These are phyloP conservation scores for Lithohypha guttulata DNA, from an alignment of 2,329 filamentous ascomycete species.

Conservation along the genomic window DNA sequence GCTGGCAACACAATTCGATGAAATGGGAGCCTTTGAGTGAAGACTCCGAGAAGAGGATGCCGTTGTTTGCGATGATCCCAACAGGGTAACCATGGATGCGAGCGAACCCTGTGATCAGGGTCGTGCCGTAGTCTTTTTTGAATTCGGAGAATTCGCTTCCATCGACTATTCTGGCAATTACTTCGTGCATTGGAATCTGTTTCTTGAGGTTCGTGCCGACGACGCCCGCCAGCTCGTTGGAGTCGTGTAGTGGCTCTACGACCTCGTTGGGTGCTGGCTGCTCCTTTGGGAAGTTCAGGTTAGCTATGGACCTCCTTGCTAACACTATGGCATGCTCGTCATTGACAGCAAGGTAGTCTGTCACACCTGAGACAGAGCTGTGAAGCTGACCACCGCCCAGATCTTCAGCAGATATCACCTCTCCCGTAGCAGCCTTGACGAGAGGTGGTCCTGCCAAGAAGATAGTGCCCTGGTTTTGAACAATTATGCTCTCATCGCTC, in stretches of 20 bases:
- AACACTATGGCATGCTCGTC: slow-evolving; percentile 85
- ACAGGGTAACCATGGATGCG: slow-evolving; percentile 81
- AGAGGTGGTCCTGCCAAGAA: slow-evolving; percentile 90
- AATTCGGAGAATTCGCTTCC: slow-evolving; percentile 86
- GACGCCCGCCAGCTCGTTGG: slow-evolving; percentile 73
- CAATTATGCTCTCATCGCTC: slow-evolving; percentile 96
- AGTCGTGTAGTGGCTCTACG: slow-evolving; percentile 68
- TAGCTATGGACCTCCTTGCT: slow-evolving; percentile 69
- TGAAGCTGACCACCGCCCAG: slow-evolving; percentile 84
- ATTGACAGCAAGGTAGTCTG: slow-evolving; percentile 88
- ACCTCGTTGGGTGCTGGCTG: slow-evolving; percentile 34
- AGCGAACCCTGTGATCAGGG: slow-evolving; percentile 85
- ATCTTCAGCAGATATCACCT: slow-evolving; percentile 81
- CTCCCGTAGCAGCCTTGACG: slow-evolving; percentile 91
- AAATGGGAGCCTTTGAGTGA: slow-evolving; percentile 94
- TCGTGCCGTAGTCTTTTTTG: slow-evolving; percentile 81
- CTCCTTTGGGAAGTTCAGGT: slow-evolving; percentile 73
- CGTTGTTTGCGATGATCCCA: slow-evolving; percentile 91
- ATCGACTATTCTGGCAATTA: slow-evolving; percentile 88
- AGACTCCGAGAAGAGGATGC: slow-evolving; percentile 82
- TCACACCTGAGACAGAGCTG: slow-evolving; percentile 81
- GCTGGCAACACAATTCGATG: slow-evolving; percentile 84
- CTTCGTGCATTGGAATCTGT: slow-evolving; percentile 74
- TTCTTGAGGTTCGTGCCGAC: slow-evolving; percentile 81
- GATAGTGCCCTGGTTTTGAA: slow-evolving; percentile 90